Base-by-base conservation (phyloP, 192 early-diverging fungal species). In the Coemansia reversa region DNA sequence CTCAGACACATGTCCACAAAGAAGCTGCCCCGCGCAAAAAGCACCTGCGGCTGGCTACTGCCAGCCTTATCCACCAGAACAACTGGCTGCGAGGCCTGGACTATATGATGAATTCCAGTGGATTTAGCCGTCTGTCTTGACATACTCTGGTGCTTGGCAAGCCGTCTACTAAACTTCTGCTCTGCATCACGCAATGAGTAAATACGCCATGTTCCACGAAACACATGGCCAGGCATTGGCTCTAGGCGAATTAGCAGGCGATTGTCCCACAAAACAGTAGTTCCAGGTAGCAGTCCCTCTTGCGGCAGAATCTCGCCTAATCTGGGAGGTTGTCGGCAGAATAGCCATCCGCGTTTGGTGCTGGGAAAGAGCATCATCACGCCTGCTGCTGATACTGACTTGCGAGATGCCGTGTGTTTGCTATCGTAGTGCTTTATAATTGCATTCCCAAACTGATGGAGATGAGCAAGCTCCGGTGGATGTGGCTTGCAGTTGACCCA, bases 321-420 rank as follows among this genome's bases (percentile, higher is more conserved):
- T 11, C 77, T 67, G 39, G 71, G 71, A 32, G 54, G 39, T 35
- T 79, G 77, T 56, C 77, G 71, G 32, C 65, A 74, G 49, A 79
- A 65, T 35, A 79, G n/a, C 68, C 67, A 74, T 14, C 67, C 68
- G 42, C 30, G 72, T 18, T 51, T 63, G 20, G 57, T 22, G 9
- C 56, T 68, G 3, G 77, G 68, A 4, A 65, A 58, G 52, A 67
- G 52, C 65, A 67, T 33, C 14, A 65, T 59, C n/a, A 70, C 68
- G 6, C 67, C 65, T n/a, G 72, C 77, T 0, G 64, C 61, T 0
- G 67, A 42, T n/a, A 60, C 49, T 7, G 64, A 4, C 9, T 24
- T 30, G 11, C 20, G 22, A 42, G 47, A 7, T 32, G n/a, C 1
- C 35, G 20, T 16, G n/a, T 25, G 61, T 11, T 20, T 27, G 9